Conservation (phyloP, 2,329 filamentous ascomycete genomes). For the Hypoxylon sp. region DNA sequence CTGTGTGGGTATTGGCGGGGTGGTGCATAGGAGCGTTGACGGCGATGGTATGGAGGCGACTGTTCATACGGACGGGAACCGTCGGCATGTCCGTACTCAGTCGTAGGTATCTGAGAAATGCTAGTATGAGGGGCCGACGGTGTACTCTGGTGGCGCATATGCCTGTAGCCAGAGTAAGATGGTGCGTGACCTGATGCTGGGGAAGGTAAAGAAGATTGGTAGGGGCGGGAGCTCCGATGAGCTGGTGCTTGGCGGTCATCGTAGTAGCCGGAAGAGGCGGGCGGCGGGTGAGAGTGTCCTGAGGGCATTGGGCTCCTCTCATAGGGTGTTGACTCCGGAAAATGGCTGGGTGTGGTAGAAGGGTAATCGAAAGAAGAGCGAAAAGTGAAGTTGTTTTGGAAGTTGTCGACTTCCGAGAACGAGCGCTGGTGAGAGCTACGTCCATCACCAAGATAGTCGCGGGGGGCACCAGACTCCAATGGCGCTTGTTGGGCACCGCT, state of each 20-base stretch:
- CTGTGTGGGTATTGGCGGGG: constrained; percentile 19
- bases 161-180: constrained; percentile 33
- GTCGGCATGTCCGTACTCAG: constrained; percentile 29
- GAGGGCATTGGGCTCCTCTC: constrained; percentile 36
- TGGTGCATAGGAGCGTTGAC: constrained; percentile 35
- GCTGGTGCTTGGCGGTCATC: constrained; percentile 34
- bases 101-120: constrained; percentile 17
- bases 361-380: constrained; percentile 37
- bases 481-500: constrained; percentile 39
- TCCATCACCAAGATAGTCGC: constrained; percentile 37
- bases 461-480: constrained; percentile 38
- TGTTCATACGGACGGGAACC: constrained; percentile 22
- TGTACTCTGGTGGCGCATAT: constrained; percentile 52
- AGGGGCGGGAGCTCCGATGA: constrained; percentile 21
- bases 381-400: constrained; percentile 41
- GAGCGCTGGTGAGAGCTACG: constrained; percentile 50
- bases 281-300: constrained; percentile 23
- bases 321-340: constrained; percentile 36
- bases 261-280: constrained; percentile 41
- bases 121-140: constrained; percentile 38
- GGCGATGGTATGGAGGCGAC: constrained; percentile 27
- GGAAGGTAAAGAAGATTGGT: constrained; percentile 18
- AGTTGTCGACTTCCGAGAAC: constrained; percentile 46
- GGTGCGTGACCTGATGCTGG: background rate
- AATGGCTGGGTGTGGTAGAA: constrained; percentile 34